phyloP scores from a whole-genome alignment of 2,329 filamentous ascomycete genomes.

The Fusarium napiforme region DNA sequence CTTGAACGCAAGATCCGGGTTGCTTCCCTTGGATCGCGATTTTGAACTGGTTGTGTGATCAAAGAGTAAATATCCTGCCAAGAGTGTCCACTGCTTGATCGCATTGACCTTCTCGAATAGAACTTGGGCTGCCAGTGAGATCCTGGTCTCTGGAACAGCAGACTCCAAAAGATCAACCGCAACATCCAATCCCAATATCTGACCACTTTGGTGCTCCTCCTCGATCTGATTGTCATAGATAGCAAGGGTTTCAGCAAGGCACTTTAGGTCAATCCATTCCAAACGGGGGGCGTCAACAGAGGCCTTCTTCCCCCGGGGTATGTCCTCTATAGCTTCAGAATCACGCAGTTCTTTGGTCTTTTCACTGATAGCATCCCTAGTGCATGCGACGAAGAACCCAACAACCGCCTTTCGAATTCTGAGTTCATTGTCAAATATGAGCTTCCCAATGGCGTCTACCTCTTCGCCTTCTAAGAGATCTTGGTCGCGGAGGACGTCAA shows the following conservation, averaged over 20 bases:
- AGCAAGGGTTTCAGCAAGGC: constrained; percentile 83
- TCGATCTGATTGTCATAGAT: constrained; percentile 80
- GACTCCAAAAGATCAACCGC: constrained; percentile 69
- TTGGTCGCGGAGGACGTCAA: constrained; percentile 83
- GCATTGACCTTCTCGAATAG: constrained; percentile 85
- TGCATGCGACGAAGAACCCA: constrained; percentile 88
- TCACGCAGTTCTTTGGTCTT: constrained; percentile 88
- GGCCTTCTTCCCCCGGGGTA: constrained; percentile 74
- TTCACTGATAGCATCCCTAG: constrained; percentile 81
- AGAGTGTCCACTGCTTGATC: constrained; percentile 85
- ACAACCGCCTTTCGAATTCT: constrained; percentile 89
- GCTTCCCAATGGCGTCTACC: constrained; percentile 85
- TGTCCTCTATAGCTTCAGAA: constrained; percentile 78
- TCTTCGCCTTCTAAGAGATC: constrained; percentile 92
- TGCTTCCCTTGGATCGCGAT: constrained; percentile 61
- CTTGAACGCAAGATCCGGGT: constrained; percentile 71
- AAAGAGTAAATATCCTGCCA: constrained; percentile 90
- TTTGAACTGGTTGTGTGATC: constrained; percentile 80
- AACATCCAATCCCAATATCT: constrained; percentile 59
- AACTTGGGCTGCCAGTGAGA: constrained; percentile 85
- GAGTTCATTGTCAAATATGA: constrained; percentile 89
- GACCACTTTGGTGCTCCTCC: constrained; percentile 64
- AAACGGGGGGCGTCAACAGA: constrained; percentile 80
- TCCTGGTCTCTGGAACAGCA: constrained; percentile 78
- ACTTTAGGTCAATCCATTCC: constrained; percentile 93